phyloP scores from a whole-genome alignment of 2,329 filamentous ascomycete genomes.

The Xylariaceae sp. region DNA sequence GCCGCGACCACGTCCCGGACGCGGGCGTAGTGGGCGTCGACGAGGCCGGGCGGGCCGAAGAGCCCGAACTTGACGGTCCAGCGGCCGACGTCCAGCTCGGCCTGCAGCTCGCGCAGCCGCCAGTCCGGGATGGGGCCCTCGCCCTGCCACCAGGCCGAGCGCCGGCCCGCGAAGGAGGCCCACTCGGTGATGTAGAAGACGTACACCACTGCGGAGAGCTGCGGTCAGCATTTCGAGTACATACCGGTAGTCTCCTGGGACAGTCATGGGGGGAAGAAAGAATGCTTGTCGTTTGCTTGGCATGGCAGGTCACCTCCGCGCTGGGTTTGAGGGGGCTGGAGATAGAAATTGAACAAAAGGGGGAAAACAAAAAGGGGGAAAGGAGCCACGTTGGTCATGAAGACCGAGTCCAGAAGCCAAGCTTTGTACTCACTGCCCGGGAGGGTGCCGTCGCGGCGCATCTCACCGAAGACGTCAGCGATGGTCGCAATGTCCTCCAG shows the following conservation, averaged over 20 bases:
- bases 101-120: slow-evolving; percentile 34
- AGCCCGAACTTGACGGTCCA: slow-evolving; percentile 39
- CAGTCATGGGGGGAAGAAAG: no score
- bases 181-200: slow-evolving; percentile 39
- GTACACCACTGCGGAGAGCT: no score
- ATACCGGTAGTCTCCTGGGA: no score
- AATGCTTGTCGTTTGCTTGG: no score
- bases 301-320: no score
- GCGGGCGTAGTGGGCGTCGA: slow-evolving; percentile 37
- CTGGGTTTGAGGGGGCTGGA: no score
- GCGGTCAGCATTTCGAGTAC: no score
- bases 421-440: no score
- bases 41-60: slow-evolving; percentile 32
- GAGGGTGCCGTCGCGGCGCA: slow-evolving; percentile 35
- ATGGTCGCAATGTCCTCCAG: slow-evolving; percentile 37
- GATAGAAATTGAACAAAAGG: no score
- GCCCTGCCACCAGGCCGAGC: slow-evolving; percentile 35
- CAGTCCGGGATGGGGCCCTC: slow-evolving; percentile 37
- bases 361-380: no score
- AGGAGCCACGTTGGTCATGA: no score
- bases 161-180: slow-evolving; percentile 33
- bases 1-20: slow-evolving; percentile 26
- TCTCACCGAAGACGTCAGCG: slow-evolving; percentile 34
- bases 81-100: slow-evolving; percentile 32
- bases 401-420: no score